Evolutionary conservation across 352 stramenopile species (phyloP).

Genomic region (Globisporangium polare): DNA sequence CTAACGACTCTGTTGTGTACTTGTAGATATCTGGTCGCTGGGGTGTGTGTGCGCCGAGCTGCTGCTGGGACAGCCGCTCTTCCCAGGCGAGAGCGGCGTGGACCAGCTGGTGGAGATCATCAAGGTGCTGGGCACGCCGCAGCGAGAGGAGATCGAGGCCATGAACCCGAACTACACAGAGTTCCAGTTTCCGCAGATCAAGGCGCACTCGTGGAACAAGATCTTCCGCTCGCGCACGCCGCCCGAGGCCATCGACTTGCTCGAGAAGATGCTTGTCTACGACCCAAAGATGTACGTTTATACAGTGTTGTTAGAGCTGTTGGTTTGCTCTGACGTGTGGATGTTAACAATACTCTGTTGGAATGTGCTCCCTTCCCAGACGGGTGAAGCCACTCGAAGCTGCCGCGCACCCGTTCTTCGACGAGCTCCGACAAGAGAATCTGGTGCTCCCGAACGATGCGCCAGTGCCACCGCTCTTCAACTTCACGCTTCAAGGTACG

Average conservation of each 20-base stretch:
- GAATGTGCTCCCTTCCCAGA: slow-evolving; percentile 21
- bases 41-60: slow-evolving; percentile 99
- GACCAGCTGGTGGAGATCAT: slow-evolving; percentile 99
- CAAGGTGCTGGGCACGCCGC: slow-evolving; percentile 98
- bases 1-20: slow-evolving; percentile 14
- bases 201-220: slow-evolving; percentile 97
- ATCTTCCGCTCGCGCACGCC: slow-evolving; percentile 95
- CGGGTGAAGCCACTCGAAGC: slow-evolving; percentile 81
- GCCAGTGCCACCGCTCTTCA: slow-evolving; percentile 88
- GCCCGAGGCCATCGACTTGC: slow-evolving; percentile 96
- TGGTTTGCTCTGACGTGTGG: not conserved
- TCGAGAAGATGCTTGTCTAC: slow-evolving; percentile 97
- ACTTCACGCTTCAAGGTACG: slow-evolving; percentile 91
- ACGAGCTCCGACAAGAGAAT: slow-evolving; percentile 92
- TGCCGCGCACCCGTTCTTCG: slow-evolving; percentile 96
- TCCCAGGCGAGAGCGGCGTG: slow-evolving; percentile 98
- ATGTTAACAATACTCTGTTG: slow-evolving; percentile 5
- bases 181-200: slow-evolving; percentile 99
- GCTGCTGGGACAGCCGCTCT: slow-evolving; percentile 96
- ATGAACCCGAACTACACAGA: slow-evolving; percentile 99
- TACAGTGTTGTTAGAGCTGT: slow-evolving; percentile 3
- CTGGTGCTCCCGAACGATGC: slow-evolving; percentile 84
- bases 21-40: slow-evolving; percentile 92
- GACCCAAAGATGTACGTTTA: slow-evolving; percentile 88
- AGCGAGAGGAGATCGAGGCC: slow-evolving; percentile 96